Evolutionary conservation across 139 green algal genomes (phyloP).

Genomic region (Micractinium sp.): DNA sequence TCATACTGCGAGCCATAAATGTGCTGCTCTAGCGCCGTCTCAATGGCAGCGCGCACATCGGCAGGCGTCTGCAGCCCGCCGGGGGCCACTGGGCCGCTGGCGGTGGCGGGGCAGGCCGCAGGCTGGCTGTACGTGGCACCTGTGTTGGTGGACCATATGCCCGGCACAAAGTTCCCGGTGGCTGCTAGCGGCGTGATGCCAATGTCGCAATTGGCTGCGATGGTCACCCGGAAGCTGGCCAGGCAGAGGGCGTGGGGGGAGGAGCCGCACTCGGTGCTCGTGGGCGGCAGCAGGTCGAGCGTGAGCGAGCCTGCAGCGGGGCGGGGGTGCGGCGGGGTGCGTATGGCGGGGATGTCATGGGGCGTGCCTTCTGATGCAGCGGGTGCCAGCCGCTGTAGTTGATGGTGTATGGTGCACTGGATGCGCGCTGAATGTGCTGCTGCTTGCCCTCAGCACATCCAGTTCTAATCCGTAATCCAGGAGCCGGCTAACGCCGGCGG

Average conservation of each 20-base stretch:
- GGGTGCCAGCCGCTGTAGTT: too few relatives aligned
- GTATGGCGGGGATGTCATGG: neutral
- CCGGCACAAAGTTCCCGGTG: neutral
- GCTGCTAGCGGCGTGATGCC: constrained; percentile 1
- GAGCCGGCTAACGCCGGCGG: neutral
- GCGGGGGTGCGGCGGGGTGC: neutral
- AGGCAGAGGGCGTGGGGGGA: constrained; percentile 5
- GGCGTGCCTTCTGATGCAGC: neutral
- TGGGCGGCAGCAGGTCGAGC: constrained; percentile 4
- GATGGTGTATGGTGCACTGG: neutral
- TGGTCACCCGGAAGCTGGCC: neutral
- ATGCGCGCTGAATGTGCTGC: neutral
- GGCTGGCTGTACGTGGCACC: neutral
- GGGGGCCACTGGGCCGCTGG: neutral
- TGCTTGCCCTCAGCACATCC: neutral
- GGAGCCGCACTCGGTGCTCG: neutral
- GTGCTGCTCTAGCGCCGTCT: constrained; percentile 4
- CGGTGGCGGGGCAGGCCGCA: neutral
- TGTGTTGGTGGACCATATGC: constrained; percentile 24
- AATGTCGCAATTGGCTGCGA: neutral
- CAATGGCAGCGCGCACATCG: neutral
- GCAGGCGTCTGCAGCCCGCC: neutral
- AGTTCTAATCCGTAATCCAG: neutral
- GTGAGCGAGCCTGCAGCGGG: constrained; percentile 16
- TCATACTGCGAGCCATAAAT: neutral